A percentile compares a stretch with the other conserved stretches of the same genome.
Conservation (phyloP, 2,329 filamentous ascomycete species). For the Colletotrichum sidae region DNA sequence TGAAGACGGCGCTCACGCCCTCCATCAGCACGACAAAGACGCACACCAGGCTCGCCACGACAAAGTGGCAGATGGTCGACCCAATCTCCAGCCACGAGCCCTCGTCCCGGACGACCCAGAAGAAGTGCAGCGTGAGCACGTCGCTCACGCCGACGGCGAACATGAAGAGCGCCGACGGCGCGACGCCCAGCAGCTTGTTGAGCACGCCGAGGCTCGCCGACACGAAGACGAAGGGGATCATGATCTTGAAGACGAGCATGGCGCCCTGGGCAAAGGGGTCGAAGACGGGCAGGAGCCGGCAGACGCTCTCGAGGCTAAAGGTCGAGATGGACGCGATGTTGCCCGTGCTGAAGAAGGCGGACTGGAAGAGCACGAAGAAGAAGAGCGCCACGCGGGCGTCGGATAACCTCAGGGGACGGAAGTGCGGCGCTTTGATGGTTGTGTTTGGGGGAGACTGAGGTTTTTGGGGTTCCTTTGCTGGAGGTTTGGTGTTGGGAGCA, state of each 20-base stretch:
- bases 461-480: not conserved
- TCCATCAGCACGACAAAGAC: slow-evolving; percentile 93
- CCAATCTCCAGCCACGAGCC: slow-evolving; percentile 98
- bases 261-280: slow-evolving; percentile 93
- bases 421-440: slow-evolving; percentile 36
- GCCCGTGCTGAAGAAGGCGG: slow-evolving; percentile 95
- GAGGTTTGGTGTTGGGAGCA: not conserved
- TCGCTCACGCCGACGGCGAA: slow-evolving; percentile 92
- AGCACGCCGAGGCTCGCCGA: slow-evolving; percentile 95
- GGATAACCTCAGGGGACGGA: slow-evolving; percentile 79
- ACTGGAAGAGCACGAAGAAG: slow-evolving; percentile 94
- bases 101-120: slow-evolving; percentile 97
- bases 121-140: slow-evolving; percentile 93
- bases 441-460: not conserved
- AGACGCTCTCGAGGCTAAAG: slow-evolving; percentile 92
- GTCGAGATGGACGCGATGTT: slow-evolving; percentile 95
- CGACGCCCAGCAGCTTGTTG: slow-evolving; percentile 84
- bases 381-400: slow-evolving; percentile 92
- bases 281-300: slow-evolving; percentile 89
- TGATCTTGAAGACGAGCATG: slow-evolving; percentile 86
- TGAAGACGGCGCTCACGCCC: slow-evolving; percentile 84
- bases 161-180: slow-evolving; percentile 93
- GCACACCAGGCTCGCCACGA: slow-evolving; percentile 88
- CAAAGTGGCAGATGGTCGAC: slow-evolving; percentile 95
- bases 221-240: slow-evolving; percentile 93